Base-by-base conservation (phyloP, 2,329 filamentous ascomycete species). In the Cercospora zeina region DNA sequence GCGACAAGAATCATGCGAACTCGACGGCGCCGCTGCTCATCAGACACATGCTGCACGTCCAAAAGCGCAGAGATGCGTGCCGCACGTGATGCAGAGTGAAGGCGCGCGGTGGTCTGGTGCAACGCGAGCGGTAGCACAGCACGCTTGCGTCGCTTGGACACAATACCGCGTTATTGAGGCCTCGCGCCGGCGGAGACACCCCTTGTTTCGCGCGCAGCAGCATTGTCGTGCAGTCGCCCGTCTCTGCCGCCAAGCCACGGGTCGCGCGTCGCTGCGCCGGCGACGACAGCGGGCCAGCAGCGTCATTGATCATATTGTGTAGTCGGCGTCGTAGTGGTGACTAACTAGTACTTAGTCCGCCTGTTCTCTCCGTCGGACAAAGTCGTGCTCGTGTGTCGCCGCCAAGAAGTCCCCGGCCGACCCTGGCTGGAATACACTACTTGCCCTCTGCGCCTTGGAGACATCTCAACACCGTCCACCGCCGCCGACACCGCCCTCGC, bases 11-110 rank as follows among this genome's bases (percentile, higher is more conserved):
- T 27, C 24, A 50, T 27, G 24, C 24, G 47, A 51, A 33, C 47
- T n/a, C 13, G 47, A 31, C 19, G 47, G 47, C 24, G 47, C 47
- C n/a, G 30, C 27, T 24, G 47, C 24, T 4, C 27, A 21, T 11
- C 30, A n/a, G n/a, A n/a, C n/a, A n/a, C n/a, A n/a, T 30, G 30
- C 27, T 24, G 47, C 24, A 10, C 27, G 47, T 11, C 30, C 61
- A 34, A 55, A 63, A 63, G 58, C 51, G 61, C 53, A 42, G 45
- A 60, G 61, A 42, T 47, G 61, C 61, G 61, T 59, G 30, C 45
- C n/a, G 57, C 61, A 60, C 53, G 61, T 63, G 57, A 53, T 47
- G 47, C 39, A 36, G 42, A 34, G 33, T 37, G 62, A 42, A 30
- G 54, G 54, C 53, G 53, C 51, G 56, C 51, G 61, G 58, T 45